Conservation (phyloP, 345 rosid genomes). For the Firmiana major region DNA sequence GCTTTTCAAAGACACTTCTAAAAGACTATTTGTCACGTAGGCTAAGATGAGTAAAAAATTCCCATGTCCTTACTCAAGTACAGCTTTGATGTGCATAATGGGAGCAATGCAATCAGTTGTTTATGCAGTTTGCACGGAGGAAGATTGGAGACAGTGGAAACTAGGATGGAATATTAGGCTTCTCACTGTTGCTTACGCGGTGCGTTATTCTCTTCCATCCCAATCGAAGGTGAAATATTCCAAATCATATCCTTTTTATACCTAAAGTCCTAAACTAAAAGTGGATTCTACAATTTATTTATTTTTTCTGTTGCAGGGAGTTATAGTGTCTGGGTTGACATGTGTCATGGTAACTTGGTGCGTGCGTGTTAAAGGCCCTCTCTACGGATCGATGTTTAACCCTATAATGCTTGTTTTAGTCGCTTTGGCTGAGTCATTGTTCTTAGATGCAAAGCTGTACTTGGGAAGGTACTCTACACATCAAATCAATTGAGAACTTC, state of each 20-base stretch:
- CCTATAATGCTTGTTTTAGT: conserved; percentile 42
- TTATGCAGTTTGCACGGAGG: conserved; percentile 27
- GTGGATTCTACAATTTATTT: too few relatives aligned
- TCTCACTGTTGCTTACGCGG: conserved; percentile 34
- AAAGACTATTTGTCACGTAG: conserved; percentile 7
- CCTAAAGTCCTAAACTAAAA: not conserved
- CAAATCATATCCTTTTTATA: too few relatives aligned
- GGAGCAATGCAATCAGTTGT: conserved; percentile 29
- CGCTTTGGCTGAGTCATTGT: conserved; percentile 37
- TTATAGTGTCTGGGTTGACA: conserved; percentile 37
- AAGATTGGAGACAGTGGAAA: conserved; percentile 33
- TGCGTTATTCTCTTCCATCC: not conserved
- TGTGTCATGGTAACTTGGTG: conserved; percentile 36
- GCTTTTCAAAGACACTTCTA: not conserved
- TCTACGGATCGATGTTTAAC: conserved; percentile 38
- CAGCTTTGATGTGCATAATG: conserved; percentile 40
- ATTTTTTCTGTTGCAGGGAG: conserved; percentile 14
- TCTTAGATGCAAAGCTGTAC: conserved; percentile 39
- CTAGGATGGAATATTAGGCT: conserved; percentile 45
- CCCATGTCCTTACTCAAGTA: conserved; percentile 38
- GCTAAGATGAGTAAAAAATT: conserved; percentile 32
- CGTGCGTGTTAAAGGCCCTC: conserved; percentile 37
- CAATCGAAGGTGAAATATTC: too few relatives aligned
- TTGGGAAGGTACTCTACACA: conserved; percentile 41
- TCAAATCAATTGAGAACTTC: not conserved